A percentile compares a stretch with the other conserved stretches of the same genome.
These are phyloP conservation scores for Primulina huaijiensis DNA, from an alignment of 257 asterid species.

Conservation along the genomic window DNA sequence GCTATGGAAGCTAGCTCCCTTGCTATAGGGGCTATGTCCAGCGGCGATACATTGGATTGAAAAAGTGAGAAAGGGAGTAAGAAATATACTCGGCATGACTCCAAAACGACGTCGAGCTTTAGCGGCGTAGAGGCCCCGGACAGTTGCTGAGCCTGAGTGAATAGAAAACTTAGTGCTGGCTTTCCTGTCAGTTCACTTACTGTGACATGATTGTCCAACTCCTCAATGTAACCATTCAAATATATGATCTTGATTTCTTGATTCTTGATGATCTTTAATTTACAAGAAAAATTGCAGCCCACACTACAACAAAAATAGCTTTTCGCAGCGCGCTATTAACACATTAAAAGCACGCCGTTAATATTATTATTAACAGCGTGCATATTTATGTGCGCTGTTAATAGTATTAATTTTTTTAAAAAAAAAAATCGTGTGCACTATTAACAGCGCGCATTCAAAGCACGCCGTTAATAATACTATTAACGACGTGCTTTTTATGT, in stretches of 20 bases:
- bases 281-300: conserved; percentile 23
- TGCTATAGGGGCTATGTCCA: conserved; percentile 47
- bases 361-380: no score
- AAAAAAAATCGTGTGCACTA: no score
- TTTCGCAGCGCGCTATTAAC: no score
- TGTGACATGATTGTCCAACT: conserved; percentile 34
- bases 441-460: no score
- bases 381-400: no score
- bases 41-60: conserved; percentile 39
- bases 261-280: conserved; percentile 25
- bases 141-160: conserved; percentile 33
- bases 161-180: conserved; percentile 28
- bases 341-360: no score
- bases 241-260: conserved; percentile 36
- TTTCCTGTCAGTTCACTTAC: conserved; percentile 34
- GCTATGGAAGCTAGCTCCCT: conserved; percentile 42
- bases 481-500: no score
- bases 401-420: no score
- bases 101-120: conserved; percentile 28
- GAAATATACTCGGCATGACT: conserved; percentile 45
- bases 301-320: no score
- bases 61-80: conserved; percentile 49
- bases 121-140: conserved; percentile 35
- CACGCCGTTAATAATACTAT: no score
- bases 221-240: conserved; percentile 37